Conservation (phyloP, 2,329 filamentous ascomycete genomes). For the Fusarium begoniae region DNA sequence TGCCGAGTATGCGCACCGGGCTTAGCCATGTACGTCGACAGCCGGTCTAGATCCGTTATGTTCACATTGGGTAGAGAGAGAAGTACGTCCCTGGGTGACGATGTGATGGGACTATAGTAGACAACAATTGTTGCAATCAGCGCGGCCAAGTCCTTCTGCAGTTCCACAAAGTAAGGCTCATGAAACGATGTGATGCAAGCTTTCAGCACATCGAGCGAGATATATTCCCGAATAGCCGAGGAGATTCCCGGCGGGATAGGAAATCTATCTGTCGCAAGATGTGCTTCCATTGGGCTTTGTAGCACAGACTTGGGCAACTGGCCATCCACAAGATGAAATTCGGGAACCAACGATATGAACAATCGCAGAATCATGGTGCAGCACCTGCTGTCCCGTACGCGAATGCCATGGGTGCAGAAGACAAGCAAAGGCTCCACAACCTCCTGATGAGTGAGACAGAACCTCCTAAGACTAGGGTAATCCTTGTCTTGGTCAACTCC, state of each 20-base stretch:
- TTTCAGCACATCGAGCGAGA: constrained; percentile 87
- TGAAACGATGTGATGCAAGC: constrained; percentile 90
- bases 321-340: constrained; percentile 71
- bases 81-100: constrained; percentile 79
- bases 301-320: constrained; percentile 39
- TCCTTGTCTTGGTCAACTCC: constrained; percentile 49
- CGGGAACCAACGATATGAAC: constrained; percentile 84
- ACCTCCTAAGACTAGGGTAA: constrained; percentile 74
- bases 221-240: constrained; percentile 83
- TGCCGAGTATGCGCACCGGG: constrained; percentile 72
- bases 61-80: constrained; percentile 81
- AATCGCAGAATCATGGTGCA: constrained; percentile 86
- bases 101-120: constrained; percentile 74
- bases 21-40: constrained; percentile 68
- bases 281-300: constrained; percentile 41
- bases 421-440: constrained; percentile 89
- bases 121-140: constrained; percentile 88
- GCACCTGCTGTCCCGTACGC: constrained; percentile 88
- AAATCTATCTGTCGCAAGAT: constrained; percentile 49
- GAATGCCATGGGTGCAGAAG: constrained; percentile 90
- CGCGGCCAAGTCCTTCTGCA: constrained; percentile 89
- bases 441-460: constrained; percentile 79
- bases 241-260: constrained; percentile 64
- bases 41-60: constrained; percentile 70
- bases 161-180: constrained; percentile 95